These are phyloP conservation scores for Pyropia yezoensis DNA, from an alignment of 23 red algal species.

Conservation along the genomic window DNA sequence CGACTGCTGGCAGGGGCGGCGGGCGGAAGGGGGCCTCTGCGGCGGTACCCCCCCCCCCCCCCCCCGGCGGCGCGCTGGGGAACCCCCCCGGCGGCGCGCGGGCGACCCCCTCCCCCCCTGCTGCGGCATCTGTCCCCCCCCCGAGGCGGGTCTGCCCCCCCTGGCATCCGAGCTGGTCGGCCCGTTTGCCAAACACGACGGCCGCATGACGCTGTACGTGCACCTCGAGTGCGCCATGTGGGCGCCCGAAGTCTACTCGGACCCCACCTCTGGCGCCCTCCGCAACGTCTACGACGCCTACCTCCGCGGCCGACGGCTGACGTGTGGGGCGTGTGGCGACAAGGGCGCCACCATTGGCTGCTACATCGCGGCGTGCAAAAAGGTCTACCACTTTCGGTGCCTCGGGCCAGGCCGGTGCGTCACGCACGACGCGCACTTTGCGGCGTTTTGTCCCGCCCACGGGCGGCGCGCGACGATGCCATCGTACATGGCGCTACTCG, in stretches of 20 bases:
- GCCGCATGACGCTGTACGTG: conserved; percentile 42
- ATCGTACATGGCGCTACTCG: conserved; percentile 34
- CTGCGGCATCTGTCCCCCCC: no score
- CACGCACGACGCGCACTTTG: conserved; percentile 45
- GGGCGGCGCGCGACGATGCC: conserved; percentile 21
- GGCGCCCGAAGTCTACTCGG: conserved; percentile 79
- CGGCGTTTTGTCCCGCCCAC: conserved; percentile 53
- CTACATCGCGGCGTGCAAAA: conserved; percentile 60
- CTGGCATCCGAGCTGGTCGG: conserved; percentile 46
- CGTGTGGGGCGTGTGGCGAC: conserved; percentile 42
- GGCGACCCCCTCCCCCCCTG: no score
- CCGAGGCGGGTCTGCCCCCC: no score
- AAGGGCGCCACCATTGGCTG: conserved; percentile 69
- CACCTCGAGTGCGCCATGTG: conserved; percentile 84
- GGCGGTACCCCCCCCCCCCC: no score
- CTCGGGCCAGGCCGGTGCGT: conserved; percentile 16
- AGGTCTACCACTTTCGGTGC: conserved; percentile 61
- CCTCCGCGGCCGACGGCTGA: conserved; percentile 43
- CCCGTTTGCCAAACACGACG: conserved; percentile 53
- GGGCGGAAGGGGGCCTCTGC: no score
- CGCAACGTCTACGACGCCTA: conserved; percentile 71
- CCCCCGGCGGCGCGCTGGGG: no score
- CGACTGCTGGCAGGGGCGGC: no score
- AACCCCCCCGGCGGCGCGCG: no score
- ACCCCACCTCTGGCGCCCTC: conserved; percentile 30